phyloP scores from a whole-genome alignment of 176 grass and related monocot species.

The Puccinellia tenuiflora region DNA sequence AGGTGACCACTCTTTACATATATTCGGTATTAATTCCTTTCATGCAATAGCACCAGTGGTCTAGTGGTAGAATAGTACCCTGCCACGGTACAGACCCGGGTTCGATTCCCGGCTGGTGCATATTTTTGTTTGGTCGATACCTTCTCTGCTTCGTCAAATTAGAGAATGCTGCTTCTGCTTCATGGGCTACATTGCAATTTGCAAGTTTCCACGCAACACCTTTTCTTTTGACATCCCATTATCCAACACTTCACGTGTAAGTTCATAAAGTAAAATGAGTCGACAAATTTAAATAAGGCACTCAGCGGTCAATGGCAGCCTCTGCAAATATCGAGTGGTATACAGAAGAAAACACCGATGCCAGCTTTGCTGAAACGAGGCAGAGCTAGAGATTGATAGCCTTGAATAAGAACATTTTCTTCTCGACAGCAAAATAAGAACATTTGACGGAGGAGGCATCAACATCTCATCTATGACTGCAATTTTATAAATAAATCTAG shows the following conservation, averaged over 20 bases:
- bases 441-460: background rate
- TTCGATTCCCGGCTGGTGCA: constrained; percentile 57
- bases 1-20: too few species aligned
- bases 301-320: background rate
- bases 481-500: background rate
- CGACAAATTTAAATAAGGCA: background rate
- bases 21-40: too few species aligned
- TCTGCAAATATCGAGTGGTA: background rate
- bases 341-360: background rate
- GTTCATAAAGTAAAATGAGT: background rate
- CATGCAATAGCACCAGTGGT: constrained; percentile 33
- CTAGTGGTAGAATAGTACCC: constrained; percentile 86
- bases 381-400: background rate
- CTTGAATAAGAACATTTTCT: background rate
- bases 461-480: background rate
- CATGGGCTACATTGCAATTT: too few species aligned
- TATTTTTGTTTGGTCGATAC: too few species aligned
- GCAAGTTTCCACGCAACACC: too few species aligned
- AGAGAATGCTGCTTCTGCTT: too few species aligned
- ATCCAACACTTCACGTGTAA: background rate
- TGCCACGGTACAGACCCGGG: constrained; percentile 83
- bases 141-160: too few species aligned
- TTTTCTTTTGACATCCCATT: background rate
- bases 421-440: background rate
- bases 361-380: background rate